phyloP scores from a whole-genome alignment of 2,329 filamentous ascomycete species.

The Triangularia verruculosa region DNA sequence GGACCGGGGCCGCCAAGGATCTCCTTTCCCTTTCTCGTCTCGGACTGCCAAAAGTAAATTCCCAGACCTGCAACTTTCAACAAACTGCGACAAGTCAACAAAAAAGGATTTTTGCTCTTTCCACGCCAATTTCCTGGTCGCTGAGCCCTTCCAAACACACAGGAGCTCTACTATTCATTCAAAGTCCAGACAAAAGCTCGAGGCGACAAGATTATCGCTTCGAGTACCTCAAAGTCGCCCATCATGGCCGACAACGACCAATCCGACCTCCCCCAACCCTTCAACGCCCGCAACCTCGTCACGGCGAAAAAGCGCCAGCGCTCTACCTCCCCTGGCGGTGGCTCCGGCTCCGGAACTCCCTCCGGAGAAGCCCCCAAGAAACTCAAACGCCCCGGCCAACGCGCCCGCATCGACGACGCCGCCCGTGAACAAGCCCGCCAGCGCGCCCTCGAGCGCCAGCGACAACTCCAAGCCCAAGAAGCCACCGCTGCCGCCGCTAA shows the following conservation, averaged over 20 bases:
- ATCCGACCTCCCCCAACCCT: constrained; percentile 56
- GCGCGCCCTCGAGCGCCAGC: constrained; percentile 55
- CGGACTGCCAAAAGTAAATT: constrained; percentile 2
- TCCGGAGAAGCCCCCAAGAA: constrained; percentile 53
- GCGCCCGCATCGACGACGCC: constrained; percentile 63
- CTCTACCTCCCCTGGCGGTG: constrained; percentile 44
- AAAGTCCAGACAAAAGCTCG: too few relatives aligned
- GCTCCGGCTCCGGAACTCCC: not conserved
- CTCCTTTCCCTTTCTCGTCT: not conserved
- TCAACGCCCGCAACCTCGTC: constrained; percentile 57
- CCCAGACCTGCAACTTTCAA: not conserved
- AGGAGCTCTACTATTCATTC: too few relatives aligned
- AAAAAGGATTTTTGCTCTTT: not conserved
- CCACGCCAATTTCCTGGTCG: not conserved
- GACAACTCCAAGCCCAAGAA: constrained; percentile 33
- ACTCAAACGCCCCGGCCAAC: constrained; percentile 65
- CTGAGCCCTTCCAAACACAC: not conserved
- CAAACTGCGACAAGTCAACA: not conserved
- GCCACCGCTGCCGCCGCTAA: constrained; percentile 32
- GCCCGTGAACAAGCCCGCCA: constrained; percentile 67
- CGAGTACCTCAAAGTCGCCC: too few relatives aligned
- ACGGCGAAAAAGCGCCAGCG: constrained; percentile 57
- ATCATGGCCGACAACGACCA: constrained; percentile 30
- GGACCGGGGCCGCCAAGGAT: not conserved
- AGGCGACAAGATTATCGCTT: too few relatives aligned